Percentiles rank a stretch among this genome's conserved stretches.
Conservation (phyloP, 2,329 filamentous ascomycete genomes). For the Diaporthe amygdali region DNA sequence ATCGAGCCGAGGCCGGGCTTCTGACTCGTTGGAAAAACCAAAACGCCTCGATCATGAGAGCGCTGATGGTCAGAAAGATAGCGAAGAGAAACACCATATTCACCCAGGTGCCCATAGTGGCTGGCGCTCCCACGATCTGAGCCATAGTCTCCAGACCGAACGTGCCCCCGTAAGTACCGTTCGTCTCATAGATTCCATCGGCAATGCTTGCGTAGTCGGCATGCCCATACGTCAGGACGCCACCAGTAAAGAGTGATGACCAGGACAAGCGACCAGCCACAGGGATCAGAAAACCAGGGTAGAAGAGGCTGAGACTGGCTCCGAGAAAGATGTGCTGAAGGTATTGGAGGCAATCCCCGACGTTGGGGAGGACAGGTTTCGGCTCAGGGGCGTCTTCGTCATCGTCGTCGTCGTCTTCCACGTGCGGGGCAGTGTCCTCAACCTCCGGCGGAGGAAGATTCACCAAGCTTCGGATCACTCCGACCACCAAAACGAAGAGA, state of each 20-base stretch:
- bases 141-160: conserved; percentile 69
- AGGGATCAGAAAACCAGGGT: conserved; percentile 77
- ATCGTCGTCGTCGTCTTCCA: neutral
- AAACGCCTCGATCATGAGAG: neutral
- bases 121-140: conserved; percentile 70
- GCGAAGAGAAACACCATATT: neutral
- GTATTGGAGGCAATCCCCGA: conserved; percentile 76
- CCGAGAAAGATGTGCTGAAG: conserved; percentile 77
- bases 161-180: conserved; percentile 63
- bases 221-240: conserved; percentile 13
- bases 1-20: conserved; percentile 39
- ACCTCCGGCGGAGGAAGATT: neutral
- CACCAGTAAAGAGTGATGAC: conserved; percentile 68
- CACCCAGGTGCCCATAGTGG: conserved; percentile 53
- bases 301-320: conserved; percentile 71
- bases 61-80: neutral
- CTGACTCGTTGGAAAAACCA: neutral
- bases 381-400: neutral
- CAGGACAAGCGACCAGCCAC: conserved; percentile 70
- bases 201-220: conserved; percentile 37
- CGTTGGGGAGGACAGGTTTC: conserved; percentile 10
- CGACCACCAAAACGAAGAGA: neutral
- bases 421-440: neutral
- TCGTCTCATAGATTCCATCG: conserved; percentile 69
- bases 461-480: neutral